Conservation (phyloP, 2,329 filamentous ascomycete genomes). For the Metarhizium robertsii region DNA sequence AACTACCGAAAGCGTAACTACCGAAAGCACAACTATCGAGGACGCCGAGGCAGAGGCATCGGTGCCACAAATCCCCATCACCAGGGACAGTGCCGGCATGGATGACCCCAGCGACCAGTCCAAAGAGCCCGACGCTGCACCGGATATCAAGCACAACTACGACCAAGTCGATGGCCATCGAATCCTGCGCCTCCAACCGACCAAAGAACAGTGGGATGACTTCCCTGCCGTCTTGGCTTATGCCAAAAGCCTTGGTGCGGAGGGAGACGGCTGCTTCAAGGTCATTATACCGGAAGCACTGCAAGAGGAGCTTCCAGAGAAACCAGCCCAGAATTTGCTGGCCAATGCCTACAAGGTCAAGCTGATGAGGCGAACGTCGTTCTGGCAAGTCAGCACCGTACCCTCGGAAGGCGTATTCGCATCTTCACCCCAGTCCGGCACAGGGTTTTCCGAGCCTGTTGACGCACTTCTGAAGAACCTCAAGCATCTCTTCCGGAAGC, state of each 20-base stretch:
- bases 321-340: slow-evolving; percentile 17
- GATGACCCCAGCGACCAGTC: neutral
- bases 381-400: slow-evolving; percentile 27
- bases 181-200: slow-evolving; percentile 25
- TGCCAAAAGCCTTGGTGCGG: slow-evolving; percentile 20
- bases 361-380: slow-evolving; percentile 24
- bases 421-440: slow-evolving; percentile 13
- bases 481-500: slow-evolving; percentile 25
- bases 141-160: slow-evolving; percentile 21
- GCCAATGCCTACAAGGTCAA: slow-evolving; percentile 28
- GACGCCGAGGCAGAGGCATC: neutral
- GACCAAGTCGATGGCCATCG: slow-evolving; percentile 20
- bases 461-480: slow-evolving; percentile 22
- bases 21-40: no score
- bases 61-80: neutral
- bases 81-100: neutral
- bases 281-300: slow-evolving; percentile 23
- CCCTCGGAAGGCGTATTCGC: slow-evolving; percentile 22
- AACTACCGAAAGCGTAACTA: no score
- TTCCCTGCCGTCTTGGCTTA: slow-evolving; percentile 26
- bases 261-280: slow-evolving; percentile 29
- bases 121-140: neutral
- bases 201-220: slow-evolving; percentile 24
- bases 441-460: slow-evolving; percentile 16
- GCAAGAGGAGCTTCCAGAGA: slow-evolving; percentile 21